A percentile compares a stretch with the other conserved stretches of the same genome.
These are phyloP conservation scores for Artemisia annua DNA, from an alignment of 129 eudicot genomes.

Conservation along the genomic window DNA sequence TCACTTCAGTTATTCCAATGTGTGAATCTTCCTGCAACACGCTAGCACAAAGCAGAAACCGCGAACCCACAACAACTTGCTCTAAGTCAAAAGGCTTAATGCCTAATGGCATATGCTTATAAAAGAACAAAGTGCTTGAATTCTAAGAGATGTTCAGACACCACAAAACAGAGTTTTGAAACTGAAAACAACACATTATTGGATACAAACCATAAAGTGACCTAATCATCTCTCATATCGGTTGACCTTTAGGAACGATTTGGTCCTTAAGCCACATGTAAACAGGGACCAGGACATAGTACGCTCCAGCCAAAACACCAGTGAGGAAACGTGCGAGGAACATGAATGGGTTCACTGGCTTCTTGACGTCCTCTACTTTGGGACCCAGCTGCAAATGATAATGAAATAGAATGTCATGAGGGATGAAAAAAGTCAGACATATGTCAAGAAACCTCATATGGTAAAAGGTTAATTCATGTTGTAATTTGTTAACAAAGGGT, in stretches of 20 bases:
- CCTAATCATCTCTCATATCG: slow-evolving; percentile 22
- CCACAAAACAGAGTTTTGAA: slow-evolving; percentile 11
- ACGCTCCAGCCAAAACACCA: slow-evolving; percentile 78
- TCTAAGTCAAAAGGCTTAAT: neutral
- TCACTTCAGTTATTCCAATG: neutral
- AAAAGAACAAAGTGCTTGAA: slow-evolving; percentile 8
- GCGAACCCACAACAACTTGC: slow-evolving; percentile 1
- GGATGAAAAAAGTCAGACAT: neutral
- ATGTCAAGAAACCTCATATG: neutral
- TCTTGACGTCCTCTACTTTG: slow-evolving; percentile 64
- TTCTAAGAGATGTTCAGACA: slow-evolving; percentile 25
- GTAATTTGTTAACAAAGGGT: neutral
- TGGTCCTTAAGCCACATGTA: slow-evolving; percentile 64
- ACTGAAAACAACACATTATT: slow-evolving; percentile 20
- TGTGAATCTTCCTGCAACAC: neutral
- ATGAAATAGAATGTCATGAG: neutral
- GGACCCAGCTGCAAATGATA: slow-evolving; percentile 61
- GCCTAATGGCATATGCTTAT: neutral
- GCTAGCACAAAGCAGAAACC: neutral
- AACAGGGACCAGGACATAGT: slow-evolving; percentile 64
- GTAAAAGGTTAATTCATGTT: too few relatives aligned
- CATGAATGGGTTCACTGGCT: slow-evolving; percentile 72
- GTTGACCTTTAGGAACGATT: slow-evolving; percentile 47
- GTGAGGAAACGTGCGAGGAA: slow-evolving; percentile 63
- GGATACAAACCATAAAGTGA: slow-evolving; percentile 18